Evolutionary conservation across 169 alveolate species (phyloP).

Genomic region (Plasmodium malariae): DNA sequence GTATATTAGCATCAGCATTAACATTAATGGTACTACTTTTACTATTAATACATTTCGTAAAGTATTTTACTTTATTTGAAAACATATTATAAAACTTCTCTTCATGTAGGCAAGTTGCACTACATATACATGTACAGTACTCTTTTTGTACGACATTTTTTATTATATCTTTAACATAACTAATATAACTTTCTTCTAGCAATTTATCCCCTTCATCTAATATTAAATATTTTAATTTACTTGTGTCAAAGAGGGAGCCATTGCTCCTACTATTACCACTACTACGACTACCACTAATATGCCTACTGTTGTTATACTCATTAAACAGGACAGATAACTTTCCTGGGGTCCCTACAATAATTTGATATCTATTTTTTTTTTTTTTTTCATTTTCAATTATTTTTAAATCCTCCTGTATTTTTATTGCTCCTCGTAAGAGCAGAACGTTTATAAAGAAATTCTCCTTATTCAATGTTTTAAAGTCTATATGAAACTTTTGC

Average conservation of each 20-base stretch:
- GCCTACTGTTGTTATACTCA: constrained; percentile 7
- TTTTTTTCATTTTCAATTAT: constrained; percentile 50
- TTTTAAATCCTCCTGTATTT: constrained; percentile 57
- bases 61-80: constrained; percentile 17
- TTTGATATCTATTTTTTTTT: constrained; percentile 60
- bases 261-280: too few relatives aligned
- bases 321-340: constrained; percentile 32
- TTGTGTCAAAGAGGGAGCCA: constrained; percentile 62
- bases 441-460: constrained; percentile 36
- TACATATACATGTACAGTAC: constrained; percentile 55
- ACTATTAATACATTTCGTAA: constrained; percentile 31
- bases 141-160: constrained; percentile 23
- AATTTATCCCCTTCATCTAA: constrained; percentile 71
- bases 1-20: not conserved
- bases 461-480: constrained; percentile 33
- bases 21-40: not conserved
- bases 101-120: constrained; percentile 65
- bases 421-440: constrained; percentile 58
- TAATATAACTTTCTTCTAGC: constrained; percentile 60
- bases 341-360: constrained; percentile 54
- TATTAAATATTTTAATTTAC: constrained; percentile 33
- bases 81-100: constrained; percentile 53
- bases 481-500: not conserved
- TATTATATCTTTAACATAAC: constrained; percentile 33
- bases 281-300: too few relatives aligned